phyloP scores from a whole-genome alignment of 495 filamentous ascomycete genomes.

The Penicillium mononematosum region DNA sequence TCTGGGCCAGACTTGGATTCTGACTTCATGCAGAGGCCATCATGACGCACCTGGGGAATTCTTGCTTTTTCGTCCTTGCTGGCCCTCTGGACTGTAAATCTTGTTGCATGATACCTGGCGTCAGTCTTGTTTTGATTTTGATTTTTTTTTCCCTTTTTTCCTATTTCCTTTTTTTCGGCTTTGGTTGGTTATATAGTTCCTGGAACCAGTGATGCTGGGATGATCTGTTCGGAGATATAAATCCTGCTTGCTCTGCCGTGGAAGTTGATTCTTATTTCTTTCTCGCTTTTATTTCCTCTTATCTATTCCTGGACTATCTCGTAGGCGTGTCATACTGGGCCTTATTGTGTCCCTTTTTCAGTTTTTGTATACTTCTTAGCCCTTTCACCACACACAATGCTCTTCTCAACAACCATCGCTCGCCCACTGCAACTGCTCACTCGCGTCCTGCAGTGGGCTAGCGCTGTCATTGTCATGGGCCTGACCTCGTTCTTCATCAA shows the following conservation, averaged over 20 bases:
- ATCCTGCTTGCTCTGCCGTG: neutral
- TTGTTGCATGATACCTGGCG: constrained; percentile 12
- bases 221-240: constrained; percentile 10
- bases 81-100: neutral
- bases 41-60: constrained; percentile 38
- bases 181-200: constrained; percentile 12
- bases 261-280: neutral
- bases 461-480: constrained; percentile 60
- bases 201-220: neutral
- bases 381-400: constrained; percentile 23
- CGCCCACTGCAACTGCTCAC: constrained; percentile 39
- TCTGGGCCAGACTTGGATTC: constrained; percentile 4
- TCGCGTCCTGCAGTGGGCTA: constrained; percentile 50
- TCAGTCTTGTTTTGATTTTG: constrained; percentile 16
- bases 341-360: neutral
- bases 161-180: constrained; percentile 9
- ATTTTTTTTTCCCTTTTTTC: too few species aligned
- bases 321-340: neutral
- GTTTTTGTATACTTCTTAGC: neutral
- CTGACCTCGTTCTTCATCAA: constrained; percentile 56
- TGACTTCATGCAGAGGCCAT: constrained; percentile 33
- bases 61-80: constrained; percentile 15
- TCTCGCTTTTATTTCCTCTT: neutral
- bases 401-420: constrained; percentile 29
- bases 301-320: neutral